Base-by-base conservation (phyloP, 768 basidiomycete genomes). In the Megacollybia marginata region DNA sequence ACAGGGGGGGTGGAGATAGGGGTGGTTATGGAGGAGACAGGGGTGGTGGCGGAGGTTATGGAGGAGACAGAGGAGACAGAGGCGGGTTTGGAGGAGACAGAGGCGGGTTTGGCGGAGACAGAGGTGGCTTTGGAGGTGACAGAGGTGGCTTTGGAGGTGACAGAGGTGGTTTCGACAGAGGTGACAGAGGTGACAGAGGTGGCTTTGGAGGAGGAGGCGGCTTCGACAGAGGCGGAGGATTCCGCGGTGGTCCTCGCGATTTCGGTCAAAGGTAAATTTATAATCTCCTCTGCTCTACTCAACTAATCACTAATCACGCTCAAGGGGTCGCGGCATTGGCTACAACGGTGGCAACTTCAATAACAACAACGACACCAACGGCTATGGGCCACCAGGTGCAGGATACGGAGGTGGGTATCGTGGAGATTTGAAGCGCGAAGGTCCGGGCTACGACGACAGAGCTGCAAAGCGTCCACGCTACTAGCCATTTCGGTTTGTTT, bases 391-490 rank as follows among this genome's bases (percentile, higher is more conserved):
- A 33, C 68, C 76, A 47, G 70, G 73, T 46, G 23, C 4, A 28
- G 23, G 23, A 6, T 28, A 28, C 6, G 77, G 76, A 48, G 78
- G 79, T 58, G 80, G 80, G 48, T 80, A 76, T 65, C 80, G 83
- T 54, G 77, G 78, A 34, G 85, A 85, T 62, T 82, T 88, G 71
- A 89, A 89, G 68, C 80, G 88, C 62, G 80, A 78, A 57, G 76
- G 83, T 48, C 82, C 83, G 70, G 83, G 83, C 66, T 87, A 76
- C 66, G 88, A 91, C 61, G 88, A 91, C 65, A 79, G 88, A 56
- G 88, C 90, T 56, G 59, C 74, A 33, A 92, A 92, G 69, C 84
- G 89, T 62, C 82, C 85, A 60, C 79, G 89, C 61, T 89, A 87
- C 68, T 91, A n/a, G n/a, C n/a, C n/a, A n/a, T n/a, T n/a, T n/a